Evolutionary conservation across 2,329 filamentous ascomycete species (phyloP).

Genomic region (Aspergillus oerlinghausenensis): DNA sequence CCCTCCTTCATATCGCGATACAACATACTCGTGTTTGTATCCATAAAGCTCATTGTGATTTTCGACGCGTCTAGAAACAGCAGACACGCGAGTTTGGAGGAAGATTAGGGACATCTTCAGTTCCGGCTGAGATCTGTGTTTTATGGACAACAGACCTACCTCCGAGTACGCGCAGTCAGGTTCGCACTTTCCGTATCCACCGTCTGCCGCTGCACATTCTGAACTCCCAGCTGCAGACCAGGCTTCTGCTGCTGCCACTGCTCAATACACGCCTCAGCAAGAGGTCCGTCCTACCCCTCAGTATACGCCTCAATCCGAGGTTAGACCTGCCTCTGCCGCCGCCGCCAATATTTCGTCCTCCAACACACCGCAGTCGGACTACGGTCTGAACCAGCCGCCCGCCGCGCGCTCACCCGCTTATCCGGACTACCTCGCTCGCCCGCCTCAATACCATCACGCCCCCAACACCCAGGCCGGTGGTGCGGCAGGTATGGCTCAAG

Average conservation of each 20-base stretch:
- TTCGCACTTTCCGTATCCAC: constrained; percentile 62
- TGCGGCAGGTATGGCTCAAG: constrained; percentile 93
- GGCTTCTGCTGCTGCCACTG: constrained; percentile 68
- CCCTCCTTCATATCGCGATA: constrained; percentile 8
- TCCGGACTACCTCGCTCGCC: constrained; percentile 79
- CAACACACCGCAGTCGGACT: constrained; percentile 83
- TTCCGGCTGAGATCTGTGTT: constrained; percentile 30
- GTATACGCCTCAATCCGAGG: constrained; percentile 78
- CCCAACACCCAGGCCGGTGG: constrained; percentile 67
- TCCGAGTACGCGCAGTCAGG: constrained; percentile 81
- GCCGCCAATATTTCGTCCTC: constrained; percentile 64
- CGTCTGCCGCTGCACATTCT: constrained; percentile 62
- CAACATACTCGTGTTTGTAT: constrained; percentile 12
- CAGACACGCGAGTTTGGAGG: constrained; percentile 24
- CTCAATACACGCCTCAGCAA: constrained; percentile 38
- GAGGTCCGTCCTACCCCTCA: constrained; percentile 49
- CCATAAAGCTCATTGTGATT: constrained; percentile 26
- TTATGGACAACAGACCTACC: constrained; percentile 59
- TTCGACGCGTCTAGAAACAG: constrained; percentile 29
- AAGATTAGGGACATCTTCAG: constrained; percentile 17
- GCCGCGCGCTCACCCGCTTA: constrained; percentile 78
- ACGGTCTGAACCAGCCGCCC: constrained; percentile 70
- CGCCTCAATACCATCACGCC: constrained; percentile 66
- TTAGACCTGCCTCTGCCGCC: constrained; percentile 47
- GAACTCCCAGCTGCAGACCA: constrained; percentile 85